Conservation (phyloP, 108 stramenopile species). For the Cyclostephanos invisitatus region DNA sequence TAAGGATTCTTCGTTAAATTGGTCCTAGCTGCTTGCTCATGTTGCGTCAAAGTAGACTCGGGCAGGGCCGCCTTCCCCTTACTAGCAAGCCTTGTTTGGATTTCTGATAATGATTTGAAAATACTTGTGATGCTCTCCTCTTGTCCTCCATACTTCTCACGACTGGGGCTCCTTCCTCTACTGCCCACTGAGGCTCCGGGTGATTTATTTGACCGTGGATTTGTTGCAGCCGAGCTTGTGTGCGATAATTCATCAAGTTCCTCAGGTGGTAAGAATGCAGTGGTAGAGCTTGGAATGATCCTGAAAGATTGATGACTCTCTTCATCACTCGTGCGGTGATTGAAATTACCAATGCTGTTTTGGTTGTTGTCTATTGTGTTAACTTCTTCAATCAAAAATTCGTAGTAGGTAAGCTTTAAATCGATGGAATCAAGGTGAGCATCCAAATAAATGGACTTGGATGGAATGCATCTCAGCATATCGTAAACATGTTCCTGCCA, state of each 20-base stretch:
- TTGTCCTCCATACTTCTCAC: slow-evolving; percentile 24
- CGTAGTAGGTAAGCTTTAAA: no score
- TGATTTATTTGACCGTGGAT: slow-evolving; percentile 30
- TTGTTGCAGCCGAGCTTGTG: slow-evolving; percentile 25
- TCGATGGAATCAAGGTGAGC: no score
- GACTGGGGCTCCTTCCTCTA: background rate
- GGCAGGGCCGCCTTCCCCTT: slow-evolving; percentile 36
- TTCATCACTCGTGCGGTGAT: slow-evolving; percentile 2
- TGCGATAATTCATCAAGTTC: slow-evolving; percentile 17
- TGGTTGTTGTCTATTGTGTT: background rate
- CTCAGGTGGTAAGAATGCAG: slow-evolving; percentile 6
- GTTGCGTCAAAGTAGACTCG: background rate
- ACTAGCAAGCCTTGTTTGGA: slow-evolving; percentile 45
- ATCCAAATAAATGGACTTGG: no score
- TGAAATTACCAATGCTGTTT: background rate
- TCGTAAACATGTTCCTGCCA: no score
- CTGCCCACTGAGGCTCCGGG: background rate
- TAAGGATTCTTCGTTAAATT: slow-evolving; percentile 4
- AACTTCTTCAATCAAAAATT: background rate
- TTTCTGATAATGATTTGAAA: slow-evolving; percentile 49
- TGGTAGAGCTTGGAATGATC: background rate
- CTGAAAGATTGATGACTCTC: slow-evolving; percentile 18
- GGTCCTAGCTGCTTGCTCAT: background rate
- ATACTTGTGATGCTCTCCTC: slow-evolving; percentile 47
- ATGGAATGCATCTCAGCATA: no score